A percentile compares a stretch with the other conserved stretches of the same genome.
Evolutionary conservation across 2,329 filamentous ascomycete species (phyloP).

Genomic region (Diaporthe sp.): DNA sequence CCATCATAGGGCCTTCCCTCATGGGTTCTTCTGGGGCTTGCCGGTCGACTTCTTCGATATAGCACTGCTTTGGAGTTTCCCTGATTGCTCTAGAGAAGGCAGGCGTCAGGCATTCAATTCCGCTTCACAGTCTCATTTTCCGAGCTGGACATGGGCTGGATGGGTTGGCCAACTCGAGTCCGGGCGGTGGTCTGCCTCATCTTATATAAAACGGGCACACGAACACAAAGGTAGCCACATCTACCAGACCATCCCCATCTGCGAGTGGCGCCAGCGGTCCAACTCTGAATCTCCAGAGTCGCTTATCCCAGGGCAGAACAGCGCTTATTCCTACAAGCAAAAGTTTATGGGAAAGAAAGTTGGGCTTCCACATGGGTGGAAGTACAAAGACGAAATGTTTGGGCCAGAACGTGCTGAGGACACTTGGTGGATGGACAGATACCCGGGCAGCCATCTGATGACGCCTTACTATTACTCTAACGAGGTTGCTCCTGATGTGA

Average conservation of each 20-base stretch:
- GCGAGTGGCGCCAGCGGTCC: neutral
- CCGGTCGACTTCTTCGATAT: conserved; percentile 6
- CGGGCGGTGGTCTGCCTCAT: neutral
- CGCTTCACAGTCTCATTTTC: neutral
- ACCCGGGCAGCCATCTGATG: neutral
- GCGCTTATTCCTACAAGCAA: neutral
- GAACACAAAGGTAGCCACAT: neutral
- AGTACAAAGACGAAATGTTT: neutral
- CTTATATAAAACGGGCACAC: neutral
- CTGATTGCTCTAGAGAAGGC: no score
- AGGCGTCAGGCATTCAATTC: neutral
- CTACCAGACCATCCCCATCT: neutral
- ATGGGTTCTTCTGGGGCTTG: conserved; percentile 3
- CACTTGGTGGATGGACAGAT: no score
- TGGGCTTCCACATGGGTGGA: neutral
- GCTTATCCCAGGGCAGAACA: neutral
- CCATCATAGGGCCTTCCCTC: neutral
- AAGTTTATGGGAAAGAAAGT: neutral
- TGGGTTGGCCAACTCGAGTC: neutral
- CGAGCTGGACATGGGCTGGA: neutral
- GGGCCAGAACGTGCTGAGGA: neutral
- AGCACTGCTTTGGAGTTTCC: neutral
- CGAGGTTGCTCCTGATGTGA: neutral
- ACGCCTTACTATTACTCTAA: neutral
- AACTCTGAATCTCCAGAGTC: neutral